Conservation (phyloP, 345 rosid species). For the Citrus inodora region DNA sequence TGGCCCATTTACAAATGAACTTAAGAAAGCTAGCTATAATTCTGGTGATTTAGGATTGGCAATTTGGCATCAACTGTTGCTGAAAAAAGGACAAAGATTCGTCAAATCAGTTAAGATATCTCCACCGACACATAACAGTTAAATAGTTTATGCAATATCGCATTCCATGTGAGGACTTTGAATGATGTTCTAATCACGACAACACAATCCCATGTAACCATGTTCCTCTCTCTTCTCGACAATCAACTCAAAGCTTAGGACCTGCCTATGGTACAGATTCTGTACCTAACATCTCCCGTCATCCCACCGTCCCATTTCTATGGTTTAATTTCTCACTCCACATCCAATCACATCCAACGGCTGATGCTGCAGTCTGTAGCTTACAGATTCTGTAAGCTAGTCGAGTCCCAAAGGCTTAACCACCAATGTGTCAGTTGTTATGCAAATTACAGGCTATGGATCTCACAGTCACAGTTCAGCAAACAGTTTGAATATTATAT, state of each 20-base stretch:
- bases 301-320: too few species aligned
- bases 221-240: slow-evolving; percentile 9
- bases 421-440: too few species aligned
- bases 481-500: neutral
- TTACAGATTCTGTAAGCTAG: too few species aligned
- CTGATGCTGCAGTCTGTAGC: too few species aligned
- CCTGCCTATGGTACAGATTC: too few species aligned
- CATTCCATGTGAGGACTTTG: slow-evolving; percentile 28
- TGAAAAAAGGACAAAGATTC: neutral
- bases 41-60: neutral
- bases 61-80: neutral
- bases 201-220: slow-evolving; percentile 28
- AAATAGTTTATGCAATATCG: neutral
- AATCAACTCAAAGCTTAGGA: neutral
- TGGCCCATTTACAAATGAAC: too few species aligned
- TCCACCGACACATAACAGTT: neutral
- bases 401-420: neutral
- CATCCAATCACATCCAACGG: too few species aligned
- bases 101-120: neutral
- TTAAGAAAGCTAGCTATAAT: too few species aligned
- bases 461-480: neutral
- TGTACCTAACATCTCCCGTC: too few species aligned
- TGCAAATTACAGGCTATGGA: neutral
- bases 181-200: slow-evolving; percentile 20
- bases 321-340: too few species aligned